These are phyloP conservation scores for Flaveria ramosissima DNA, from an alignment of 129 eudicot genomes.

Conservation along the genomic window DNA sequence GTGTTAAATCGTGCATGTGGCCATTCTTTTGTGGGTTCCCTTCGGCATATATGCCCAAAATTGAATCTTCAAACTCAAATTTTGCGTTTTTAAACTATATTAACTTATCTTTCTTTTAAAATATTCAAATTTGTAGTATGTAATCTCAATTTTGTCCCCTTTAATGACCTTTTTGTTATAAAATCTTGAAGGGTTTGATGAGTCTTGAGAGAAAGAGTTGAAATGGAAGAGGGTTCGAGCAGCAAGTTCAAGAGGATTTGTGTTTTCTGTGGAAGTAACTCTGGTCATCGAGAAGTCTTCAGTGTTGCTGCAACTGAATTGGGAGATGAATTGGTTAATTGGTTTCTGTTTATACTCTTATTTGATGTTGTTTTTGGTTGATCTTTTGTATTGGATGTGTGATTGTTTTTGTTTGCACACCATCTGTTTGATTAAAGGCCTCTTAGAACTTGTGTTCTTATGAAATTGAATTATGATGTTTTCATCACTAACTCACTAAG, in stretches of 20 bases:
- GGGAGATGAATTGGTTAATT: conserved; percentile 84
- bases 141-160: conserved; percentile 29
- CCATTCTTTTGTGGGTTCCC: conserved; percentile 30
- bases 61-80: not conserved
- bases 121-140: not conserved
- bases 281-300: conserved; percentile 82
- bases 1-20: conserved; percentile 41
- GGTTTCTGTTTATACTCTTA: conserved; percentile 17
- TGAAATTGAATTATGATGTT: not conserved
- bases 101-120: not conserved
- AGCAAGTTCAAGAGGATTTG: conserved; percentile 76
- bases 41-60: conserved; percentile 30
- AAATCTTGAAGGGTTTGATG: conserved; percentile 21
- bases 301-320: conserved; percentile 86
- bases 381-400: not conserved
- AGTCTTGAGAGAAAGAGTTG: conserved; percentile 12
- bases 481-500: not conserved
- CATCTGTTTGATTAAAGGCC: conserved; percentile 21
- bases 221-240: conserved; percentile 51
- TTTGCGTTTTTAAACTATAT: conserved; percentile 4
- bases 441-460: conserved; percentile 19
- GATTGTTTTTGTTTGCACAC: conserved; percentile 12
- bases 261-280: conserved; percentile 92
- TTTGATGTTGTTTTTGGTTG: not conserved
- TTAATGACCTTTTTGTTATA: conserved; percentile 11